Evolutionary conservation across 78 protist species (phyloP), one percentile per base, ranked within the genome.

Genomic region (Thecamonas trahens): DNA sequence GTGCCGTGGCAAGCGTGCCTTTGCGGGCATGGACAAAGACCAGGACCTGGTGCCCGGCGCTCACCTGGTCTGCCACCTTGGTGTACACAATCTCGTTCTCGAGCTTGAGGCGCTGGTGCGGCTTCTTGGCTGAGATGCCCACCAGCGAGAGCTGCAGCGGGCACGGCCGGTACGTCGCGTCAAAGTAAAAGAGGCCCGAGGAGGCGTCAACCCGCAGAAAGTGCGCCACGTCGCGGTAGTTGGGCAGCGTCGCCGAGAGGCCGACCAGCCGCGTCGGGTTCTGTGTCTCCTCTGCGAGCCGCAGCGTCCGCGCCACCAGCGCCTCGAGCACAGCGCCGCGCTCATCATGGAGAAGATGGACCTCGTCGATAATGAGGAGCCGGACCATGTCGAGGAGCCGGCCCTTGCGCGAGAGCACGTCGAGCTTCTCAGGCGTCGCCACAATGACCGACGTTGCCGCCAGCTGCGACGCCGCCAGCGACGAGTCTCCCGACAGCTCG

Each of bases 341-440:
- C 55, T 57, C 71, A 73, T 97, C 99, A 59, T 98, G 99, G 57
- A 98, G 86, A 49, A 98, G 83, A 72, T 98, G 99, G 17, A 39
- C 44, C 64, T 93, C 97, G 72, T 94, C 98, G 38, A 94, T 87
- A 70, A 94, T 87, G 24, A 93, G 39, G 8, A 90, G 62, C 5
- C 85, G 57, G 1, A 96, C 99, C n/a, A 84, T 65, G 61, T 78
- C 74, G 77, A 76, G 7, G 95, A 68, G 38, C 94, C 81, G 95
- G n/a, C 78, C 38, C 61, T 97, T 95, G 53, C 99, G 79, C 15
- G 99, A 95, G 74, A 98, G 75, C 35, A 98, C 83, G 67, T 98
- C 99, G 99, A 98, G 97, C 87, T 98, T 98, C 82, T 98, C 99
- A 17, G 99, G 99, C 47, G 99, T 97, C 42, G 97, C 91, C 18